Evolutionary conservation across 345 rosid species (phyloP).

Genomic region (Salix viminalis): DNA sequence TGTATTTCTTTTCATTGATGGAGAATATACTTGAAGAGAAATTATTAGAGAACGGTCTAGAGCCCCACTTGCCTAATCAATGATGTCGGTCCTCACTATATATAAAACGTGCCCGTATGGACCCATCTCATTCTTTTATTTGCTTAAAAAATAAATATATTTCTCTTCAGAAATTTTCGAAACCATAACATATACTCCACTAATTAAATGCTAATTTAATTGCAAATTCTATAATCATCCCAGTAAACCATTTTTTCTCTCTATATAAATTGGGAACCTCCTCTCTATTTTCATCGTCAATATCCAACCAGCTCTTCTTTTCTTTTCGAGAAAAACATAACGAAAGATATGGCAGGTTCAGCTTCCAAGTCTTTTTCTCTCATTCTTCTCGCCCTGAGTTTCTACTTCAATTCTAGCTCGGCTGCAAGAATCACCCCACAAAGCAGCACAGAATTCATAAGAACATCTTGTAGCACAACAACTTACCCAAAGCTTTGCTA

Average conservation of each 20-base stretch:
- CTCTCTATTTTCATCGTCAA: slow-evolving; percentile 7
- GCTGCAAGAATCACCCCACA: slow-evolving; percentile 23
- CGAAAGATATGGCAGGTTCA: slow-evolving; percentile 16
- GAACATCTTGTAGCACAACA: slow-evolving; percentile 53
- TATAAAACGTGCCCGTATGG: too few species aligned
- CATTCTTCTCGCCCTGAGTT: slow-evolving; percentile 13
- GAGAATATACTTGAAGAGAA: too few species aligned
- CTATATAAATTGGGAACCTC: slow-evolving; percentile 19
- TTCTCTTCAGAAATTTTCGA: too few species aligned
- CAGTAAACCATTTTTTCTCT: background rate
- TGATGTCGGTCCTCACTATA: too few species aligned
- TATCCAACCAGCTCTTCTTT: background rate
- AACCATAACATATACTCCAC: background rate
- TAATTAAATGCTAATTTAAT: background rate
- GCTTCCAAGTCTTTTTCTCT: slow-evolving; percentile 6
- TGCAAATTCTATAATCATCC: background rate
- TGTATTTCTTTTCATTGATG: too few species aligned
- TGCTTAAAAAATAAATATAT: too few species aligned
- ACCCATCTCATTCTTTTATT: too few species aligned
- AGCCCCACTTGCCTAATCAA: too few species aligned
- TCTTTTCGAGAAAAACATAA: background rate
- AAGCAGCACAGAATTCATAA: slow-evolving; percentile 48
- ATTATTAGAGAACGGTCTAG: too few species aligned
- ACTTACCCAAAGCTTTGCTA: slow-evolving; percentile 63
- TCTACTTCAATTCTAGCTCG: slow-evolving; percentile 14